Evolutionary conservation across 345 rosid genomes (phyloP), one percentile per base, ranked within the genome.

Genomic region (Eucalyptus fibrosa): DNA sequence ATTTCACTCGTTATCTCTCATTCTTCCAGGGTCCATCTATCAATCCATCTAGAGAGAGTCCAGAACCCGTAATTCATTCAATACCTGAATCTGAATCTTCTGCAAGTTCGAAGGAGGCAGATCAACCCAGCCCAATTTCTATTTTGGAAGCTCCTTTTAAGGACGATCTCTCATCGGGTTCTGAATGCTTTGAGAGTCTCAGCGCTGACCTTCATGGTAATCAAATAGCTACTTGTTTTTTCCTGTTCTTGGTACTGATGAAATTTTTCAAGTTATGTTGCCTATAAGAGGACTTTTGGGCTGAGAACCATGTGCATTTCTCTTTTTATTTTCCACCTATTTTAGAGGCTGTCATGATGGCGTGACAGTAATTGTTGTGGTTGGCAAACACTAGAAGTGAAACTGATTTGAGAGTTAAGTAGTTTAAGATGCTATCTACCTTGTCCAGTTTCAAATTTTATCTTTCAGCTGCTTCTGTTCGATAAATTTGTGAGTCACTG

Each of bases 101-200:
- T 62, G 94, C 94, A 88, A 92, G 90, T 91, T 90, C 94, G 16
- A 97, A 95, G 93, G 99, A 97, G 91, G 94, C 92, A 55, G 98
- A 97, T 56, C 99, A 98, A 91, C 99, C 99, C 49, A 97, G 99
- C 93, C 99, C 99, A 3, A 93, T 95, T 91, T 98, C 99, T 86
- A 93, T 97, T 91, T 94, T 97, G 87, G 99, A 98, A 94, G 92
- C 97, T 89, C 94, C 98, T 90, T 98, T 96, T 56, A 91, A 93
- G 62, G 97, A 95, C 56, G 98, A 96, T 89, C 86, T 91, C 50
- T 96, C 99, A 89, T 95, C 97, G 47, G 92, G 96, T 92, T 97
- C 99, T 11, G 99, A 98, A 91, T 96, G 99, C 94, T 97, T 98
- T 92, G 99, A 96, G 94, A 94, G 97, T 91, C 93, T 97, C 90